These are phyloP conservation scores for Bullera alba DNA, from an alignment of 768 basidiomycete species.

Conservation along the genomic window DNA sequence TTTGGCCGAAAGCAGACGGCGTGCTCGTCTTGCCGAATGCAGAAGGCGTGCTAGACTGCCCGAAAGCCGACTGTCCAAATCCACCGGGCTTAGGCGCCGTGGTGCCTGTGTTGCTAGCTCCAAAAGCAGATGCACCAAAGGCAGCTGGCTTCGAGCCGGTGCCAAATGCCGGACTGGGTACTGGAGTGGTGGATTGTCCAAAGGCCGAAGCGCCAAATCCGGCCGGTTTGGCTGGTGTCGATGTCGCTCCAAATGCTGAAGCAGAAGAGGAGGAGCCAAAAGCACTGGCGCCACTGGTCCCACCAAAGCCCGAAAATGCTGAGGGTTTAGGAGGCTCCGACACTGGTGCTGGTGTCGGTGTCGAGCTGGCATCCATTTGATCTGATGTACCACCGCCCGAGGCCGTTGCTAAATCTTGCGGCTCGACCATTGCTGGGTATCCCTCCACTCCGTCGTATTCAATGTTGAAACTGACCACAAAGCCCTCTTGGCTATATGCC, in stretches of 20 bases:
- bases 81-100: not conserved
- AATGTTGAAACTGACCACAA: constrained; percentile 44
- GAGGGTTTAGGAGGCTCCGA: constrained; percentile 34
- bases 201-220: constrained; percentile 27
- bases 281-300: no score
- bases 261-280: constrained; percentile 12
- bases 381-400: not conserved
- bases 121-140: constrained; percentile 9
- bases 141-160: constrained; percentile 4
- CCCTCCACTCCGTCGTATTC: constrained; percentile 25
- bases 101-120: not conserved
- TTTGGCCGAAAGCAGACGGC: constrained; percentile 6
- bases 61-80: not conserved
- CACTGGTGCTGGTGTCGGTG: not conserved
- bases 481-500: constrained; percentile 45
- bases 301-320: constrained; percentile 20
- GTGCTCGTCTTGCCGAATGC: not conserved
- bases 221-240: constrained; percentile 2
- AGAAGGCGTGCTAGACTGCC: not conserved
- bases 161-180: not conserved
- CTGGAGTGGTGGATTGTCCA: constrained; percentile 12
- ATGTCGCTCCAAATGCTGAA: constrained; percentile 5
- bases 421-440: constrained; percentile 40
- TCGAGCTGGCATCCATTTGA: not conserved
- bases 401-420: constrained; percentile 12